A percentile compares a stretch with the other conserved stretches of the same genome.
These are phyloP conservation scores for Erysimum cheiranthoides DNA, from an alignment of 345 rosid species.

Conservation along the genomic window DNA sequence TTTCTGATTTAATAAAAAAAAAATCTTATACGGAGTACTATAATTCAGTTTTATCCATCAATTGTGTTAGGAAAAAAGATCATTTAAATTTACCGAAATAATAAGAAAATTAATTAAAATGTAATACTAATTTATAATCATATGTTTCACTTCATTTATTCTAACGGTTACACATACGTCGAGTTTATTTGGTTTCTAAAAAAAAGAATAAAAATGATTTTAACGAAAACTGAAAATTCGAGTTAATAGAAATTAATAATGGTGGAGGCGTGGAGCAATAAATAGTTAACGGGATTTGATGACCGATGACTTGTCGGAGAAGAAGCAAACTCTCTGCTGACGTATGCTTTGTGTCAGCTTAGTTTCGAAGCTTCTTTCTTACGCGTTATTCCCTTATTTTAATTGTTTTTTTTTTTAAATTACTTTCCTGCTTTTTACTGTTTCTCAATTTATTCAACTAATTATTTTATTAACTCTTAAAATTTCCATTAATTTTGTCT, in stretches of 20 bases:
- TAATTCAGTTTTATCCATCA: too few relatives aligned
- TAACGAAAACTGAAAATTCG: background rate
- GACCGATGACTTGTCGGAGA: constrained; percentile 48
- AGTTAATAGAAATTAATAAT: too few relatives aligned
- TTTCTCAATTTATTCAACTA: constrained; percentile 22
- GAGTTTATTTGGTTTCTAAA: background rate
- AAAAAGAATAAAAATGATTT: background rate
- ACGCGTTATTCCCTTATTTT: constrained; percentile 37
- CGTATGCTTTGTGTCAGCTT: constrained; percentile 53
- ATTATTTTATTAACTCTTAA: constrained; percentile 9
- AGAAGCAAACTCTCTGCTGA: constrained; percentile 45
- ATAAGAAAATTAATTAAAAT: too few relatives aligned
- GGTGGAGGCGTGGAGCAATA: constrained; percentile 6
- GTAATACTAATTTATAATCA: too few relatives aligned
- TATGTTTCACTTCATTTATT: too few relatives aligned
- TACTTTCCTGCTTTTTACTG: constrained; percentile 22
- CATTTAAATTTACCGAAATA: too few relatives aligned
- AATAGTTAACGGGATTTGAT: constrained; percentile 38
- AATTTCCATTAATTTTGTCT: constrained; percentile 36
- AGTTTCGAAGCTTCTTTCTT: constrained; percentile 32
- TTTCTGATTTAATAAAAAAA: too few relatives aligned
- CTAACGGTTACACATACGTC: too few relatives aligned
- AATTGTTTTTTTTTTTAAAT: background rate
- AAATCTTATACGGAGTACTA: too few relatives aligned
- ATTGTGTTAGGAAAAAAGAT: too few relatives aligned